A percentile compares a stretch with the other conserved stretches of the same genome.
Evolutionary conservation across 2,329 filamentous ascomycete genomes (phyloP).

Genomic region (Monosporascus sp.): DNA sequence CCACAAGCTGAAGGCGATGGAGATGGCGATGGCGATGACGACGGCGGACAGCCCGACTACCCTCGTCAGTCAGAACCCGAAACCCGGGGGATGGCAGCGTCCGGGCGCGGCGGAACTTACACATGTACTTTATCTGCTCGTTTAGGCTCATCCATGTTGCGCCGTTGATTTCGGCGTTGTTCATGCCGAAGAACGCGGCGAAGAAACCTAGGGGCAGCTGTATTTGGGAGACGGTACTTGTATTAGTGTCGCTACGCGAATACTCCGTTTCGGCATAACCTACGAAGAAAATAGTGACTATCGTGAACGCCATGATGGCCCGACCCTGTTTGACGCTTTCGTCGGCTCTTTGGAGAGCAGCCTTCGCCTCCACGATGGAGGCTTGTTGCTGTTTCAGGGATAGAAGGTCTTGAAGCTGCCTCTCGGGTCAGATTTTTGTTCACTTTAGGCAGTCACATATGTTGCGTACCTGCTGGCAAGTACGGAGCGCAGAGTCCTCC

Average conservation of each 20-base stretch:
- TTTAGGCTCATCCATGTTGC: conserved; percentile 11
- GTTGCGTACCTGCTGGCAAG: conserved; percentile 15
- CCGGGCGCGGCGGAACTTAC: conserved; percentile 7
- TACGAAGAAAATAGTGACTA: conserved; percentile 32
- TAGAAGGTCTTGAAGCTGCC: conserved; percentile 24
- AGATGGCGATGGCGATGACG: conserved; percentile 12
- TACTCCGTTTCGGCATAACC: conserved; percentile 1
- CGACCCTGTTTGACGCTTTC: conserved; percentile 26
- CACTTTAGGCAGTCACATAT: not conserved
- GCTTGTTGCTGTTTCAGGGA: conserved; percentile 30
- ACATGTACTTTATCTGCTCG: conserved; percentile 16
- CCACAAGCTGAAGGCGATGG: conserved; percentile 17
- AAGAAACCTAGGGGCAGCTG: conserved; percentile 33
- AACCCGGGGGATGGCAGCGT: not conserved
- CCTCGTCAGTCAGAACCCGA: not conserved
- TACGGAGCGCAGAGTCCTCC: conserved; percentile 2
- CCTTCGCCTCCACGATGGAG: conserved; percentile 27
- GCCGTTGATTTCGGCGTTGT: conserved; percentile 19
- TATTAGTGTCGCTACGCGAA: not conserved
- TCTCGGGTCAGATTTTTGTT: not conserved
- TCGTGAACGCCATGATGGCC: conserved; percentile 28
- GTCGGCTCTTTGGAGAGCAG: conserved; percentile 23
- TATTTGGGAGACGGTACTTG: not conserved
- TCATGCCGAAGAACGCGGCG: conserved; percentile 36
- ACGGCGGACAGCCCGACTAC: conserved; percentile 12